Evolutionary conservation across 202 grass and related monocot genomes (phyloP).

Genomic region (Zizania palustris): DNA sequence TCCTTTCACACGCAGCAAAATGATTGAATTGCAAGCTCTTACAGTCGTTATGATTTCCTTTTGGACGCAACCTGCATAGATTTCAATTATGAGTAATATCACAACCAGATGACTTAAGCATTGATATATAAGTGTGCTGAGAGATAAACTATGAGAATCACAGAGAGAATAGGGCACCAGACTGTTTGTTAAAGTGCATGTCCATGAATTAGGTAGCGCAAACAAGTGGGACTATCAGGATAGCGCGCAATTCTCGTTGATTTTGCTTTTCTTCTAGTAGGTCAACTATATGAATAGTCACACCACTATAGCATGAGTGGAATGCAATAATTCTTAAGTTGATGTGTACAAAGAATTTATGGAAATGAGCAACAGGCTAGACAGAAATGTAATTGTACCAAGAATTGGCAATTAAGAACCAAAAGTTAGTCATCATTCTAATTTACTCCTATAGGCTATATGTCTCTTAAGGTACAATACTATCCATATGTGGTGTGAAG

Average conservation of each 20-base stretch:
- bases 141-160: not conserved
- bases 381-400: slow-evolving; percentile 9
- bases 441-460: slow-evolving; percentile 2
- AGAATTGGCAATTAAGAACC: not conserved
- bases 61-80: slow-evolving; percentile 25
- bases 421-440: not conserved
- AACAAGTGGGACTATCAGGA: slow-evolving; percentile 48
- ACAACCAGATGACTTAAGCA: slow-evolving; percentile 13
- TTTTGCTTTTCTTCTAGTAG: slow-evolving; percentile 64
- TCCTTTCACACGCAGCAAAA: slow-evolving; percentile 37
- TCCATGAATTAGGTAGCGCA: slow-evolving; percentile 36
- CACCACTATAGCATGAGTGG: slow-evolving; percentile 62
- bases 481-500: slow-evolving; percentile 29
- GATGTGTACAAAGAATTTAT: slow-evolving; percentile 40
- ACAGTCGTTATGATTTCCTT: slow-evolving; percentile 32
- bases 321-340: slow-evolving; percentile 58
- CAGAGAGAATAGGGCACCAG: not conserved
- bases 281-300: slow-evolving; percentile 78
- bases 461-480: not conserved
- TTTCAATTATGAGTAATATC: slow-evolving; percentile 17
- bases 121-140: not conserved
- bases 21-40: slow-evolving; percentile 18
- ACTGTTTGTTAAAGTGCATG: slow-evolving; percentile 29
- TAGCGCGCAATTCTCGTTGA: slow-evolving; percentile 32
- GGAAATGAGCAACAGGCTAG: not conserved